Evolutionary conservation across 2,329 filamentous ascomycete species (phyloP), one percentile per base, ranked within the genome.

Genomic region (Capronia coronata): DNA sequence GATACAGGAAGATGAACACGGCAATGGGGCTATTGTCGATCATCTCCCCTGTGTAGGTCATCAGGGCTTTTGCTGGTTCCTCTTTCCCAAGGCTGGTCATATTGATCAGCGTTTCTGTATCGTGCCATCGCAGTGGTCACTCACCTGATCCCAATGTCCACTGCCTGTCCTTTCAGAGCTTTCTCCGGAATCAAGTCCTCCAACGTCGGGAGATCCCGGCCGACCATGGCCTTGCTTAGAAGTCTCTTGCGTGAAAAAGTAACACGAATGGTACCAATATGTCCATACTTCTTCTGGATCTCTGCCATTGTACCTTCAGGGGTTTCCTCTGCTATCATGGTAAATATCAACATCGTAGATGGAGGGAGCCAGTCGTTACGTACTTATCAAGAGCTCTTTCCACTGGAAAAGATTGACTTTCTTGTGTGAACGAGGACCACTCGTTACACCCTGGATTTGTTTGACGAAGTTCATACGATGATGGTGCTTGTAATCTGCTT

Each of bases 1-100:
- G 61, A 48, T 65, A 65, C 18, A 54, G 57, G 51, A 65, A 64
- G 14, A 50, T 56, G 48, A 64, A 64, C 1, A 37, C 52, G 8
- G 58, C 59, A 22, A 63, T 46, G 1, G 63, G 63, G 1, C 23
- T n/a, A 1, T 52, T 22, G 14, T 51, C 14, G 13, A 61, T 16
- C 1, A 30, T 9, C 2, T n/a, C 23, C 2, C 34, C 35, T 18
- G n/a, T 19, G 4, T 19, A 19, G 3, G 7, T 13, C 7, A 7
- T 18, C 5, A 18, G 6, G 34, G 34, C 34, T 37, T 6, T 6
- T 8, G 11, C 5, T 19, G 34, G 30, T 11, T 32, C 29, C 11
- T 7, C 29, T 32, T 32, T n/a, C 11, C 34, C 34, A 7, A 29
- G n/a, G 16, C 32, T 43, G 13, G 10, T 22, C 3, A 19, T 37